phyloP scores from a whole-genome alignment of 768 basidiomycete species.

The Rhodocollybia butyracea region DNA sequence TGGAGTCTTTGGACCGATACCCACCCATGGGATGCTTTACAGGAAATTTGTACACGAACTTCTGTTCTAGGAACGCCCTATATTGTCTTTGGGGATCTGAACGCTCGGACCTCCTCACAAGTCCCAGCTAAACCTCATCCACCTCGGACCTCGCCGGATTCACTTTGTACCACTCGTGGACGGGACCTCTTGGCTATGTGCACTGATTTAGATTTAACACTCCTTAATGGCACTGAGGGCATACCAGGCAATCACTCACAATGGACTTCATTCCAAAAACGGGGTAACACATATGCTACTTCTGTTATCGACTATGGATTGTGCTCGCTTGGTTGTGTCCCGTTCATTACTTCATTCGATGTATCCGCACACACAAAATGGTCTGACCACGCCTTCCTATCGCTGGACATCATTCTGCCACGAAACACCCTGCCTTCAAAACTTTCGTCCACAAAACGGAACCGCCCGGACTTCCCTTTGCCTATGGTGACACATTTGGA shows the following conservation, averaged over 20 bases:
- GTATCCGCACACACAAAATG: too few relatives aligned
- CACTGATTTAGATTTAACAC: neutral
- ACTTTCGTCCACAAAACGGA: too few relatives aligned
- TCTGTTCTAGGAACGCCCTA: too few relatives aligned
- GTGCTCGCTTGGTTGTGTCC: too few relatives aligned
- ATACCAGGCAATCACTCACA: neutral
- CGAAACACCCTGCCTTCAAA: neutral
- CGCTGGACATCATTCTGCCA: neutral
- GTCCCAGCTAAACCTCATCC: too few relatives aligned
- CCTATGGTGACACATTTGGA: too few relatives aligned
- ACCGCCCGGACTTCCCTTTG: too few relatives aligned
- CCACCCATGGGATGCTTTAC: neutral
- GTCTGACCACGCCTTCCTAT: too few relatives aligned
- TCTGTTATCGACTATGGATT: neutral
- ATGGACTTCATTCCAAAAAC: neutral
- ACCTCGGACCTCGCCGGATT: neutral
- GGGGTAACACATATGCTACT: neutral
- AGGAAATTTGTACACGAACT: neutral
- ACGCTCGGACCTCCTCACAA: too few relatives aligned
- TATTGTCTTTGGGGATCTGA: too few relatives aligned
- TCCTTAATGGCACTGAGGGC: neutral
- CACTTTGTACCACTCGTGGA: neutral
- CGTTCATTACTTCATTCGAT: too few relatives aligned
- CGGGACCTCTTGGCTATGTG: neutral
- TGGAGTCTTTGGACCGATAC: too few relatives aligned